These are phyloP conservation scores for Aspergillus luchuensis DNA, from an alignment of 2,329 filamentous ascomycete genomes.

Conservation along the genomic window DNA sequence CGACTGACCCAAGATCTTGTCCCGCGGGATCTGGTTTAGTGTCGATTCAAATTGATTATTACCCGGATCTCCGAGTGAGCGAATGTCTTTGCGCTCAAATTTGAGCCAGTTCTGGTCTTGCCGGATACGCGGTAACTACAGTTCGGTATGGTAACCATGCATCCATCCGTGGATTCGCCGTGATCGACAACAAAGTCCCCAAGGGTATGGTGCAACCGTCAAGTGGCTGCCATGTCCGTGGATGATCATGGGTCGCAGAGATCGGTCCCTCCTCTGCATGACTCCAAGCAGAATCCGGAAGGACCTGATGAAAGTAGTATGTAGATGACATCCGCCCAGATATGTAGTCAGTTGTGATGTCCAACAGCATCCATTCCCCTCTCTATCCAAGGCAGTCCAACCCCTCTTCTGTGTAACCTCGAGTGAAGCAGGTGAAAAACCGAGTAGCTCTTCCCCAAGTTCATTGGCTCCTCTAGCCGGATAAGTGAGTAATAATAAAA, in stretches of 20 bases:
- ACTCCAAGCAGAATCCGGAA: neutral
- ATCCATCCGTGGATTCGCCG: neutral
- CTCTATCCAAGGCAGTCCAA: neutral
- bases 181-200: conserved; percentile 2
- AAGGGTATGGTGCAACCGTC: conserved; percentile 3
- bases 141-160: neutral
- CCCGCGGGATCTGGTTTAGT: neutral
- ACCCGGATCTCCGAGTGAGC: neutral
- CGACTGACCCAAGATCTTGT: neutral
- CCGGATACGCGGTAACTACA: neutral
- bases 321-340: neutral
- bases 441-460: neutral
- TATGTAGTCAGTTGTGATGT: neutral
- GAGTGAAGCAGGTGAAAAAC: neutral
- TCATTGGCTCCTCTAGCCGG: neutral
- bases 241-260: neutral
- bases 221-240: conserved; percentile 1
- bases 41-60: conserved; percentile 1
- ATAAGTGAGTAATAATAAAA: neutral
- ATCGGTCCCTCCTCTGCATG: neutral
- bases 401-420: neutral
- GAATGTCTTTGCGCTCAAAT: neutral
- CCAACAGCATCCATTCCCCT: neutral
- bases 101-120: neutral
- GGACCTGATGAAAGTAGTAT: neutral